Evolutionary conservation across 176 grass and related monocot species (phyloP).

Genomic region (Panicum miliaceum): DNA sequence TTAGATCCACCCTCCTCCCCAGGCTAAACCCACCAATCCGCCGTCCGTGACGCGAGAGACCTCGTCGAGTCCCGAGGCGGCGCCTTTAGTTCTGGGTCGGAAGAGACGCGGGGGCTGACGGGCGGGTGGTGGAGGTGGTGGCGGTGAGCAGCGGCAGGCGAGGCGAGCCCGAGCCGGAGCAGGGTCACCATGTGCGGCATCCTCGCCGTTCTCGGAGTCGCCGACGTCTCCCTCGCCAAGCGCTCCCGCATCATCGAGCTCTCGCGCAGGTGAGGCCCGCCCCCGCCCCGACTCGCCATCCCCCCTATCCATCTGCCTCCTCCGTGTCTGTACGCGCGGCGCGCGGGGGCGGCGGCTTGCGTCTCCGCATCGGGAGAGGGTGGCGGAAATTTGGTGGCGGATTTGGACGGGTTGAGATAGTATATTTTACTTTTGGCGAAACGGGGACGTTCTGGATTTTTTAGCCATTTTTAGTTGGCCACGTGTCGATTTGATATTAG

Average conservation of each 20-base stretch:
- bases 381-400: not conserved
- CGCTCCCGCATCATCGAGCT: slow-evolving; percentile 93
- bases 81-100: not conserved
- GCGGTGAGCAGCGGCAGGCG: not conserved
- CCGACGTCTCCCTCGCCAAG: slow-evolving; percentile 80
- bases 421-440: not conserved
- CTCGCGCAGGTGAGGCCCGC: slow-evolving; percentile 66
- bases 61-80: slow-evolving; percentile 14
- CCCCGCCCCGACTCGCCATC: not conserved
- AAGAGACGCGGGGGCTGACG: not conserved
- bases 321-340: not conserved
- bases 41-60: not conserved
- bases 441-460: not conserved
- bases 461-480: not conserved
- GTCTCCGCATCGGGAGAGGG: not conserved
- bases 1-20: not conserved
- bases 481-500: not conserved
- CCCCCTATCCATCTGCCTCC: too few relatives aligned
- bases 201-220: slow-evolving; percentile 90
- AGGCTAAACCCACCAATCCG: slow-evolving; percentile 23
- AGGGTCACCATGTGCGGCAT: slow-evolving; percentile 88
- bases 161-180: not conserved
- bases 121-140: not conserved
- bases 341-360: not conserved
- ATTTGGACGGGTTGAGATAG: not conserved